Base-by-base conservation (phyloP, 371 early-diverging fungal genomes). In the Mortierella sp. region DNA sequence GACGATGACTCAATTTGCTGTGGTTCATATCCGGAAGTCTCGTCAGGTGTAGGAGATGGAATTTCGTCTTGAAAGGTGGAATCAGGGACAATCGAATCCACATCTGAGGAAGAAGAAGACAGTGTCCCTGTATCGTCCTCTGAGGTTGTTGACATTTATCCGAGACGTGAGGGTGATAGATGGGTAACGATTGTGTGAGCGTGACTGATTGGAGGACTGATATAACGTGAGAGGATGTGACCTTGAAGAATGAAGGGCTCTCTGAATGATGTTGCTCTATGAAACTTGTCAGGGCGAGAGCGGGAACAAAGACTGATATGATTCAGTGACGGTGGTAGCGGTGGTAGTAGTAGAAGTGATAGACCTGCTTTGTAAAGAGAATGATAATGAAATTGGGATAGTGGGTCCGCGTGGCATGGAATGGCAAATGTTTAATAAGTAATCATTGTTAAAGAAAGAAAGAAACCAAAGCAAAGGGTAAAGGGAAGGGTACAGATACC, bases 61-160 rank as follows among this genome's bases (percentile, higher is more conserved):
- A 62, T 28, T 21, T 72, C 69, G 41, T 68, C 77, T 2, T 61
- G 63, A 55, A 72, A 72, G 65, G 72, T 57, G 21, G 65, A 33
- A 19, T 73, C 72, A 0, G 72, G 73, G 22, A 63, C 58, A 43
- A 69, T 69, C 11, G 62, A 5, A 43, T 57, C 61, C 62, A 72
- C 58, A 6, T 76, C 70, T 48, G 48, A 6, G 48, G 40, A 16
- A 60, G 58, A 28, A 11, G 62, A 33, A 15, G 43, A 24, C 21
- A 32, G 11, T 16, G 19, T 52, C 22, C 52, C 52, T 52, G 21
- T 22, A 19, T 52, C 3, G n/a, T n/a, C 52, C 52, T 52, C 52
- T 19, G 52, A 52, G 28, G 55, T 24, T 9, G 55, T 15, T 55
- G 15, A 22, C 55, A 55, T 55, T 55, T 22, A 55, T 55, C 11